Conservation (phyloP, 208 protist genomes). For the Trypanosoma scelopori region DNA sequence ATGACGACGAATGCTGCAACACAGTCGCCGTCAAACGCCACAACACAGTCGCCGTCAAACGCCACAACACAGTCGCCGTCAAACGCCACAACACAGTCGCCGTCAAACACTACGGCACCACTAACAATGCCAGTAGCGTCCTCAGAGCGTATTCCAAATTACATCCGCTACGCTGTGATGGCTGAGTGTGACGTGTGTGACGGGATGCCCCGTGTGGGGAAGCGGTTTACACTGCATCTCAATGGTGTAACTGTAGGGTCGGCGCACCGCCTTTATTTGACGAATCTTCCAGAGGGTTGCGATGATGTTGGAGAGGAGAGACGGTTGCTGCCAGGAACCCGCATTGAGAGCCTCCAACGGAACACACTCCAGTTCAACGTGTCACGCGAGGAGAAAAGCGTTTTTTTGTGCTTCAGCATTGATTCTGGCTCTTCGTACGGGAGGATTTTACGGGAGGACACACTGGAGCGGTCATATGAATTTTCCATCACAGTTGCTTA, state of each 20-base stretch:
- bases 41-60: neutral
- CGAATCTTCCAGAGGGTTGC: conserved; percentile 17
- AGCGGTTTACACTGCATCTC: conserved; percentile 21
- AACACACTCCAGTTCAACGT: conserved; percentile 17
- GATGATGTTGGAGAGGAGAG: neutral
- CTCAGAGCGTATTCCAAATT: conserved; percentile 24
- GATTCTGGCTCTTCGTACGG: conserved; percentile 15
- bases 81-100: neutral
- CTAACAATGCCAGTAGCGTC: too few relatives aligned
- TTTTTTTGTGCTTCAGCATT: conserved; percentile 23
- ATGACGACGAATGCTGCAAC: neutral
- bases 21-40: neutral
- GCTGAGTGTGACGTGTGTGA: conserved; percentile 27
- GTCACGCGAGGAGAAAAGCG: neutral
- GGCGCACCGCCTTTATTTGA: conserved; percentile 18
- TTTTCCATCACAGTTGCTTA: conserved; percentile 1
- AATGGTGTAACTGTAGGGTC: conserved; percentile 10
- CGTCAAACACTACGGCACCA: neutral
- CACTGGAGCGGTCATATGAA: neutral
- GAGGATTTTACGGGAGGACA: conserved; percentile 17
- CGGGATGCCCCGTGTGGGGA: conserved; percentile 2
- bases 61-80: neutral
- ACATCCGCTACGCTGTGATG: conserved; percentile 19
- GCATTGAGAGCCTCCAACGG: conserved; percentile 5
- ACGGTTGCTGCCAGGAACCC: conserved; percentile 11